Conservation (phyloP, 495 filamentous ascomycete species). For the Pyrenula aspistea region DNA sequence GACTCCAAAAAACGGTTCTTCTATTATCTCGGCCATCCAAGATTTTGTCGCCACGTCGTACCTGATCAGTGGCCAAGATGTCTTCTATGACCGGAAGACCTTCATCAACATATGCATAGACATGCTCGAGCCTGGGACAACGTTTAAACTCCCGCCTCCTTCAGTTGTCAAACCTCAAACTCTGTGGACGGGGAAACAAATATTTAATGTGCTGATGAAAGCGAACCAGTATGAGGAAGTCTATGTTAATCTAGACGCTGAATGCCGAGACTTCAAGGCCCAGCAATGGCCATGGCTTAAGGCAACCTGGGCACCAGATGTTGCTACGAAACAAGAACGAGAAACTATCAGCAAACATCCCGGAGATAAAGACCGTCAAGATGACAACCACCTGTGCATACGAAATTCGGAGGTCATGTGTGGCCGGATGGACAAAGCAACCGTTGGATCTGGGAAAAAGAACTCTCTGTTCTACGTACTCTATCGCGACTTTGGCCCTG, state of each 20-base stretch:
- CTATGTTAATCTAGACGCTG: conserved; percentile 83
- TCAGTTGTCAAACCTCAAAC: conserved; percentile 73
- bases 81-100: conserved; percentile 74
- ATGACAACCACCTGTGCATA: conserved; percentile 82
- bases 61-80: conserved; percentile 82
- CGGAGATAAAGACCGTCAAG: neutral
- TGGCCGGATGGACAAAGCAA: conserved; percentile 94
- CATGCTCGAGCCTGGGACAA: conserved; percentile 75
- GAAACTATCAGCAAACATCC: neutral
- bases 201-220: conserved; percentile 91
- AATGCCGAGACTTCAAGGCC: conserved; percentile 68
- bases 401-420: conserved; percentile 98
- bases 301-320: conserved; percentile 54
- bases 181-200: conserved; percentile 95
- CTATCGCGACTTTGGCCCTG: conserved; percentile 83
- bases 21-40: conserved; percentile 95
- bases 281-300: conserved; percentile 31
- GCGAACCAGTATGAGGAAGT: conserved; percentile 73
- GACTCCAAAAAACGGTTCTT: conserved; percentile 94
- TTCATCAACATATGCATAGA: conserved; percentile 86
- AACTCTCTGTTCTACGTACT: conserved; percentile 96
- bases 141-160: conserved; percentile 78
- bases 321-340: neutral
- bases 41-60: conserved; percentile 97
- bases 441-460: conserved; percentile 91